Evolutionary conservation across 805 yeast genomes (phyloP), one percentile per base, ranked within the genome.

Genomic region (Limtongia smithiae): DNA sequence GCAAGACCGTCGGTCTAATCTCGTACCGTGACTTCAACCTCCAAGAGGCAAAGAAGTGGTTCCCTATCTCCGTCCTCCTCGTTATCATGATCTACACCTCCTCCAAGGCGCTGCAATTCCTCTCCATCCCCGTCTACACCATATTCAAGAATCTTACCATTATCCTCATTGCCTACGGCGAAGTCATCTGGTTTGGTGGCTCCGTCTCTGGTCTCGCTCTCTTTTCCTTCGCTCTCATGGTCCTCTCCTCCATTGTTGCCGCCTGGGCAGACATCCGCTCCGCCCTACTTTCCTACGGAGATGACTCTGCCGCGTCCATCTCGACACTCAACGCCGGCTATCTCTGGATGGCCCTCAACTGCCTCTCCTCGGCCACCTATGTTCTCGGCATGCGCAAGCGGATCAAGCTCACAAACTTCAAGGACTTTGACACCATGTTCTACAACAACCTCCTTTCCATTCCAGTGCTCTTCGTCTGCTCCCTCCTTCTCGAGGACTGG

Each of bases 131-230:
- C 45, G 95, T 93, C 51, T 93, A 89, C 77, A 93, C 98, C 58
- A 91, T 93, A 62, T 93, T 93, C 83, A 93, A 93, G 78, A 93
- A 93, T 72, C 80, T 93, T 70, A 91, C 98, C 55, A 93, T 93
- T 66, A 91, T 93, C 60, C 74, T 93, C 66, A 93, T 93, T 68
- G 97, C 98, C 31, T 93, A 93, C 68, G 97, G 97, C 74, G 98
- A 93, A 73, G 97, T 91, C 31, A 62, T 93, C 54, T 91, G 96
- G 94, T 93, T 91, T 64, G 96, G 96, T 55, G 97, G 97, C 58
- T 71, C 75, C 54, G 96, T 91, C 62, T 82, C 96, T 46, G 69
- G 90, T 33, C 82, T 90, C 93, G 89, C 95, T 40, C 74, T 93
- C 58, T 83, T 88, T 36, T 85, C 97, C 1, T 93, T 93, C 69